Evolutionary conservation across 179 eudicot species (phyloP), one percentile per base, ranked within the genome.

Genomic region (Beta macrorhiza): DNA sequence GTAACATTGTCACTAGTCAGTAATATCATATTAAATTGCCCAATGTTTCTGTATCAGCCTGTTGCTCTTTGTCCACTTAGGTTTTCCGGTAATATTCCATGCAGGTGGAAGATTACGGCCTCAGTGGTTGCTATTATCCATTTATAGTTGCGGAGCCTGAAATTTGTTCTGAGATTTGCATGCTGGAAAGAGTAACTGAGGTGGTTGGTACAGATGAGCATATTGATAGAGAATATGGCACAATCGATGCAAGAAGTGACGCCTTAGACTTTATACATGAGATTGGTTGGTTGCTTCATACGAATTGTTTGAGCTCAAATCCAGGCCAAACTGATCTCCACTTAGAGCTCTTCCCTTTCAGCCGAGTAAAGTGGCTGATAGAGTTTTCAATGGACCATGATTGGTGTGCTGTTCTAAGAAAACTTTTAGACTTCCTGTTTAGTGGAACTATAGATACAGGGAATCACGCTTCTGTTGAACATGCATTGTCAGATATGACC

Each of bases 241-340:
- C 74, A 70, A n/a, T 77, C 16, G 85, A 86, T 32, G 85, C 81
- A 61, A 86, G 89, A 55, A 78, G 73, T 62, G 82, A 78, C 51
- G 97, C 97, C 72, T 76, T 92, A 81, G 91, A 95, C 74, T 95
- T 95, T 79, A 72, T 95, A 77, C 90, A 95, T 83, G 98, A 95
- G 88, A 89, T 95, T 87, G 98, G 98, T 25, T 95, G 98, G 98
- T 91, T 95, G 85, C 93, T 95, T 79, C 97, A 93, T 78, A 88
- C 88, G 84, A 86, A 79, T 72, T 77, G 75, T 45, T 57, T 81
- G 84, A 90, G 82, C 78, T 17, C 72, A 19, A 85, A 91, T 84
- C 79, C 85, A 76, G 87, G 82, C 53, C 79, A 79, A 56, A 74
- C 58, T 45, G 86, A 80, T 82, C 73, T 78, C 55, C 78, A 82